phyloP scores from a whole-genome alignment of 306 rosid species.

The Vachellia pachyceras region DNA sequence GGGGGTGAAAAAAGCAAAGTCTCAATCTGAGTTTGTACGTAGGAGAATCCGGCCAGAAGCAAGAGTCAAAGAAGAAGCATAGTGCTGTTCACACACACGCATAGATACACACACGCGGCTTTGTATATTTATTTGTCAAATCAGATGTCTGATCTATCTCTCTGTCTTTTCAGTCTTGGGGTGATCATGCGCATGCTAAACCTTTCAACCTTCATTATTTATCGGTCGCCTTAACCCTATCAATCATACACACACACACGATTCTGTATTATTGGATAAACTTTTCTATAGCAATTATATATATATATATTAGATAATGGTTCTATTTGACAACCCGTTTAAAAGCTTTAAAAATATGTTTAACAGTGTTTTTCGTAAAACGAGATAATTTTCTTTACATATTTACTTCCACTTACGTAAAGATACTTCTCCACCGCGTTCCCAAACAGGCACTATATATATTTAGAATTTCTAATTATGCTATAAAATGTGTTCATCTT shows the following conservation, averaged over 20 bases:
- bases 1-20: conserved; percentile 6
- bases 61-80: conserved; percentile 18
- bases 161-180: conserved; percentile 14
- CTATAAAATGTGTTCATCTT: not conserved
- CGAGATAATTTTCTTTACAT: too few relatives aligned
- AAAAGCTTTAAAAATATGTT: too few relatives aligned
- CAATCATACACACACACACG: not conserved
- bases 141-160: conserved; percentile 2
- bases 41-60: not conserved
- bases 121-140: conserved; percentile 38
- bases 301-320: too few relatives aligned
- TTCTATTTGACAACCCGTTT: too few relatives aligned
- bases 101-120: not conserved
- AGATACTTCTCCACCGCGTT: too few relatives aligned
- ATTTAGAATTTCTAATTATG: not conserved
- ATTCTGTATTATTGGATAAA: not conserved
- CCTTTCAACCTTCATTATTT: not conserved
- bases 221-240: not conserved
- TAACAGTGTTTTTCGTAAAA: too few relatives aligned
- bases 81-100: not conserved
- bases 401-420: too few relatives aligned
- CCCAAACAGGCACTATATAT: too few relatives aligned
- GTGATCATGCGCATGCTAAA: conserved; percentile 5
- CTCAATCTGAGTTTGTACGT: conserved; percentile 41
- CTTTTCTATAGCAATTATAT: not conserved